Conservation (phyloP, 78 protist genomes). For the Dictyostelium citrinum region DNA sequence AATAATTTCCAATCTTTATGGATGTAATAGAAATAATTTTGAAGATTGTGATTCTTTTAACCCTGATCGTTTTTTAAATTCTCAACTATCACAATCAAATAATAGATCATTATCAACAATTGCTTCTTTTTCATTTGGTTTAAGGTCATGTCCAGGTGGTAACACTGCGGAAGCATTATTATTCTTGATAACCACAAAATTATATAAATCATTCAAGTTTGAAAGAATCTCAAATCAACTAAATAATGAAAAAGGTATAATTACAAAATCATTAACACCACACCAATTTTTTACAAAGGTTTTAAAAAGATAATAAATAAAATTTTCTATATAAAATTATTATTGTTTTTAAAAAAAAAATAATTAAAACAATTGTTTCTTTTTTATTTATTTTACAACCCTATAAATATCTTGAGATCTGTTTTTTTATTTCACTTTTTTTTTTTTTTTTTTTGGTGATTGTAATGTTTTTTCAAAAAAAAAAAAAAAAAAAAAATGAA, state of each 20-base stretch:
- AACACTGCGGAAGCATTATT: neutral
- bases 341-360: no score
- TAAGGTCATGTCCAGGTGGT: conserved; percentile 8
- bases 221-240: neutral
- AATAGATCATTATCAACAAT: neutral
- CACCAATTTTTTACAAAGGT: no score
- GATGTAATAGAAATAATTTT: neutral
- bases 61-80: conserved; percentile 16
- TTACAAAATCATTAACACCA: neutral
- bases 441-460: no score
- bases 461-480: no score
- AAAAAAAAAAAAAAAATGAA: no score
- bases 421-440: no score
- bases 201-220: neutral
- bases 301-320: no score
- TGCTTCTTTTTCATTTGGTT: neutral
- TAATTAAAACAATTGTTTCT: no score
- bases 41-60: neutral
- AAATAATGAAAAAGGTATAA: neutral
- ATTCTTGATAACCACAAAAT: neutral
- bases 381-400: no score
- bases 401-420: no score
- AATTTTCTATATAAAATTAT: no score
- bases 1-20: neutral
- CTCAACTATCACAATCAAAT: neutral